Percentiles rank a stretch among this genome's conserved stretches.
phyloP scores from a whole-genome alignment of 768 basidiomycete genomes.

The Russula vinacea region DNA sequence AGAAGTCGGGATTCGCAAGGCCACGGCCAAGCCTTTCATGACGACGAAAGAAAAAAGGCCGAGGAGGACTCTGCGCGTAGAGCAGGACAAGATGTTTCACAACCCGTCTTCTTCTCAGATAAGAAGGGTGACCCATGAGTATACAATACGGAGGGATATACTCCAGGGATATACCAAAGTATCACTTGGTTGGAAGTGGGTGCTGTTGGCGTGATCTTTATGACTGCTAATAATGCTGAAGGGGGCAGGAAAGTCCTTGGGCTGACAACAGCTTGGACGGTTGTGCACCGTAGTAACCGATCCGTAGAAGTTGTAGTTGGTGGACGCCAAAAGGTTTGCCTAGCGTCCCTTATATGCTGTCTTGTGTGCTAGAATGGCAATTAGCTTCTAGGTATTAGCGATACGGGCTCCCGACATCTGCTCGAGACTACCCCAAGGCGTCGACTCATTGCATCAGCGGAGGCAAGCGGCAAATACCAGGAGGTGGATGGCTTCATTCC shows the following conservation, averaged over 20 bases:
- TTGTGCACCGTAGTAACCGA: constrained; percentile 17
- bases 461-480: constrained; percentile 47
- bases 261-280: constrained; percentile 18
- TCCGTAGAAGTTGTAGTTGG: constrained; percentile 25
- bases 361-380: constrained; percentile 1
- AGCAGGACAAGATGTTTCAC: constrained; percentile 34
- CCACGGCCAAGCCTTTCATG: constrained; percentile 17
- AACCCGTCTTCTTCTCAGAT: constrained; percentile 57
- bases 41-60: constrained; percentile 38
- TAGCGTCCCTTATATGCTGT: constrained; percentile 28
- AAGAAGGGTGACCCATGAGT: constrained; percentile 29
- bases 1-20: constrained; percentile 7
- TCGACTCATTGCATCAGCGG: constrained; percentile 41
- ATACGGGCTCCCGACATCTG: constrained; percentile 52
- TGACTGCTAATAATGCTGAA: constrained; percentile 26
- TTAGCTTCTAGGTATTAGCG: constrained; percentile 49
- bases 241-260: constrained; percentile 30
- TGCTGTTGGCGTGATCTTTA: not conserved
- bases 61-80: constrained; percentile 38
- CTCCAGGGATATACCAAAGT: constrained; percentile 27
- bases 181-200: constrained; percentile 28
- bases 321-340: constrained; percentile 23
- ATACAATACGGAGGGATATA: constrained; percentile 27
- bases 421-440: constrained; percentile 52
- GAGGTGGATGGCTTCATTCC: constrained; percentile 68